Evolutionary conservation across 2,329 filamentous ascomycete species (phyloP).

Genomic region (Drechmeria coniospora): DNA sequence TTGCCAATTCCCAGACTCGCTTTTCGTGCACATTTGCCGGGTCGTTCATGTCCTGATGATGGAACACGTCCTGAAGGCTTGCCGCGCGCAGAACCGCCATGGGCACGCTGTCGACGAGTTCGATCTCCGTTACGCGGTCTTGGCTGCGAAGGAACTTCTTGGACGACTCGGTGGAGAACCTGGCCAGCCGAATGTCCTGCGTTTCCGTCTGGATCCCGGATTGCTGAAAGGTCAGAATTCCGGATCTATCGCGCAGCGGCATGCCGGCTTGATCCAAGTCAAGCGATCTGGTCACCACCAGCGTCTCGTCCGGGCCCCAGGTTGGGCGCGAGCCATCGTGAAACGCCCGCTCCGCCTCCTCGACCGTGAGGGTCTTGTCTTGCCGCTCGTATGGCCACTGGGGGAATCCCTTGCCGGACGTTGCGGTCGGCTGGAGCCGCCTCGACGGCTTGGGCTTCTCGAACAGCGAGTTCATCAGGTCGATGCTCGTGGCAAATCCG

Average conservation of each 20-base stretch:
- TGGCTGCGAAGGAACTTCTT: slow-evolving; percentile 40
- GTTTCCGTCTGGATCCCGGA: slow-evolving; percentile 44
- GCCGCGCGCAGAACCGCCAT: slow-evolving; percentile 30
- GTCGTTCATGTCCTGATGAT: slow-evolving; percentile 23
- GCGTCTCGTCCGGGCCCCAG: slow-evolving; percentile 61
- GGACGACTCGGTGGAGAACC: slow-evolving; percentile 43
- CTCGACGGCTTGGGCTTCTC: slow-evolving; percentile 49
- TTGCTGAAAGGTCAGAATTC: slow-evolving; percentile 18
- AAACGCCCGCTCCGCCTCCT: slow-evolving; percentile 48
- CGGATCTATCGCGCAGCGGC: slow-evolving; percentile 10
- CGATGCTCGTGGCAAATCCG: slow-evolving; percentile 76
- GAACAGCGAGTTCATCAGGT: slow-evolving; percentile 91
- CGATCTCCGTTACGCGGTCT: slow-evolving; percentile 37
- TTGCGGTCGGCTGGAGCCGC: slow-evolving; percentile 35
- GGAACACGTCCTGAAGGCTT: slow-evolving; percentile 23
- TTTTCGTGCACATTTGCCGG: slow-evolving; percentile 47
- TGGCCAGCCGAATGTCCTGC: slow-evolving; percentile 49
- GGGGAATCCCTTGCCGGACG: slow-evolving; percentile 51
- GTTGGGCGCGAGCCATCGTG: slow-evolving; percentile 62
- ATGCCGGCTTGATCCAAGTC: slow-evolving; percentile 23
- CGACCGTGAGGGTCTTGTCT: slow-evolving; percentile 52
- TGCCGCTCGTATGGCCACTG: slow-evolving; percentile 82
- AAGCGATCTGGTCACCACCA: slow-evolving; percentile 41
- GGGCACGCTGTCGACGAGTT: slow-evolving; percentile 42
- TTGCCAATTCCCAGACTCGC: slow-evolving; percentile 71